phyloP scores from a whole-genome alignment of 1,284 basidiomycete genomes.

The Porodaedalea pini region DNA sequence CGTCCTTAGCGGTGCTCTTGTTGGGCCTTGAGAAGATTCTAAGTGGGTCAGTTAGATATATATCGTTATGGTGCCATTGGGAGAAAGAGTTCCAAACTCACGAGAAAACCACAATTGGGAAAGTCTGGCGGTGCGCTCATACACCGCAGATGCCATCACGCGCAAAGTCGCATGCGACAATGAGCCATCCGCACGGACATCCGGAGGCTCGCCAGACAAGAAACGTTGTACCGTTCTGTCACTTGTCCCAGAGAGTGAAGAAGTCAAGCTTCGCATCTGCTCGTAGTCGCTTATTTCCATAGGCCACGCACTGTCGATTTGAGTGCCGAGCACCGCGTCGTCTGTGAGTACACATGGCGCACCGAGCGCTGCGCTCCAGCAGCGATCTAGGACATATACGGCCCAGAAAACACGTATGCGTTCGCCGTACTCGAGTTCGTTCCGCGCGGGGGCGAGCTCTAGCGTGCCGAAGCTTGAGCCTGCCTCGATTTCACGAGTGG shows the following conservation, averaged over 20 bases:
- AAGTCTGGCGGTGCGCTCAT: conserved; percentile 10
- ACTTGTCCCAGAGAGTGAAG: background rate
- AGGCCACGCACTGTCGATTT: conserved; percentile 66
- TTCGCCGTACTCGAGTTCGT: conserved; percentile 54
- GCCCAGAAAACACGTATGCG: conserved; percentile 68
- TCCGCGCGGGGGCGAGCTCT: conserved; percentile 29
- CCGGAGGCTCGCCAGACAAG: background rate
- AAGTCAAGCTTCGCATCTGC: conserved; percentile 35
- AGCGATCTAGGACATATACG: conserved; percentile 61
- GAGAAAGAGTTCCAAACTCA: background rate
- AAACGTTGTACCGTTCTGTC: conserved; percentile 6
- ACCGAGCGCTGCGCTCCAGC: conserved; percentile 58
- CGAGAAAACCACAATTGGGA: background rate
- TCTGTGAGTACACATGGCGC: conserved; percentile 44
- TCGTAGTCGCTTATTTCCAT: conserved; percentile 57
- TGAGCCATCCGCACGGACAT: background rate
- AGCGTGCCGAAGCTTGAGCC: background rate
- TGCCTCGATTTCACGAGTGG: background rate
- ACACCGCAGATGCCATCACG: conserved; percentile 14
- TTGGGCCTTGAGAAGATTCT: background rate
- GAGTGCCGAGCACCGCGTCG: conserved; percentile 30
- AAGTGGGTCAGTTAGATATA: background rate
- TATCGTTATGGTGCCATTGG: background rate
- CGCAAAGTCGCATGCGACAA: background rate
- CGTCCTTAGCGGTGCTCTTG: background rate